These are phyloP conservation scores for Phytophthora hibernalis DNA, from an alignment of 352 stramenopile species.

Conservation along the genomic window DNA sequence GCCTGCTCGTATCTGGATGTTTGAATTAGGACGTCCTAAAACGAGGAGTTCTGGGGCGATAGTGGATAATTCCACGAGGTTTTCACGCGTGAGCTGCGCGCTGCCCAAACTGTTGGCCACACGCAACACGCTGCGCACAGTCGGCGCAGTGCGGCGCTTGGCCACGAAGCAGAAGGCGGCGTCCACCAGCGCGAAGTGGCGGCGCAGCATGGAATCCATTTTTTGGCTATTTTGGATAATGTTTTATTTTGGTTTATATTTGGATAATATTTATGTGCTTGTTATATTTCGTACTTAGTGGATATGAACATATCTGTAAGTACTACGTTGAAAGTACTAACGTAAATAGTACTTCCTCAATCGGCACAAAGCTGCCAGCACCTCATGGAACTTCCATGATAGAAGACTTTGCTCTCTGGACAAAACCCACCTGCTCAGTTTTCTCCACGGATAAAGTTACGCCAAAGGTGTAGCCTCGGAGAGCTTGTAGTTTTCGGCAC, in stretches of 20 bases:
- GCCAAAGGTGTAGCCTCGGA: no score
- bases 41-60: slow-evolving; percentile 60
- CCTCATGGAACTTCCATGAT: no score
- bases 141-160: slow-evolving; percentile 51
- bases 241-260: no score
- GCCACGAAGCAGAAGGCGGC: slow-evolving; percentile 73
- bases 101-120: slow-evolving; percentile 70
- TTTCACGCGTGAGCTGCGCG: slow-evolving; percentile 37
- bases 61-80: slow-evolving; percentile 52
- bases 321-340: no score
- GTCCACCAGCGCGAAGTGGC: slow-evolving; percentile 74
- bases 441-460: no score
- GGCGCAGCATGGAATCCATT: slow-evolving; percentile 24
- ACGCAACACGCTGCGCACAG: slow-evolving; percentile 59
- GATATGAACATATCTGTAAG: no score
- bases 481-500: no score
- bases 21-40: slow-evolving; percentile 29
- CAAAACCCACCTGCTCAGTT: no score
- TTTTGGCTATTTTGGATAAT: neutral
- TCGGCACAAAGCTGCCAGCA: no score
- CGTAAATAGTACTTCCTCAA: no score
- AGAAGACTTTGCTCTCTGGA: no score
- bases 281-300: slow-evolving; percentile 3
- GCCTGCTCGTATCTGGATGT: slow-evolving; percentile 6
- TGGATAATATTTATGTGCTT: neutral